Evolutionary conservation across 441 rosid species (phyloP), one percentile per base, ranked within the genome.

Genomic region (Adansonia grandidieri): DNA sequence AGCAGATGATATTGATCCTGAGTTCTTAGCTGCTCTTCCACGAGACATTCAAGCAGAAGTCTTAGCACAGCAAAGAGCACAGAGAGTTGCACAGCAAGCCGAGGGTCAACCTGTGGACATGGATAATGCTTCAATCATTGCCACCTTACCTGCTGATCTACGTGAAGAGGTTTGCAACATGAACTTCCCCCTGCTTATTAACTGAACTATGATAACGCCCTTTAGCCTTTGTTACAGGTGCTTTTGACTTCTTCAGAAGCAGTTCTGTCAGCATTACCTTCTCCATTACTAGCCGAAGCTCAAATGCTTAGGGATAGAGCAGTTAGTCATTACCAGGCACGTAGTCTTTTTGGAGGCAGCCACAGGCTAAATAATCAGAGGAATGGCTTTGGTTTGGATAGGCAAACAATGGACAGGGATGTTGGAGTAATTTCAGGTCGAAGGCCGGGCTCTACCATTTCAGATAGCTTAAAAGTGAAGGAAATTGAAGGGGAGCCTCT

Each of bases 41-140:
- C 96, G 94, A 54, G 99, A 97, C 81, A 97, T 97, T 78, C 99
- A 94, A 83, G 94, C 98, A 78, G 99, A 97, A 85, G 99, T 97
- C 80, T 86, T 97, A 87, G 98, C 99, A 76, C 99, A 97, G 79
- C 99, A 97, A 86, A 89, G 98, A 84, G 97, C 93, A 57, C 98
- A 95, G 82, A 87, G 98, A 86, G 88, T 91, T 73, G 91, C 91
- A 40, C 98, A 91, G 78, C 98, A 93, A 84, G 95, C 95, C 75
- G 92, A 91, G 82, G 98, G 98, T 72, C 98, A 94, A 79, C 98
- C 99, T 73, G 98, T 93, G 83, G 99, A 97, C 85, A 97, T 97
- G 99, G 99, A 97, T 83, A 97, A 93, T 77, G 98, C 98, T 82
- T 94, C 99, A 42, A 97, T 94, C 64, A 97, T 97, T 84, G 99